A percentile compares a stretch with the other conserved stretches of the same genome.
Evolutionary conservation across 1,284 basidiomycete genomes (phyloP).

Genomic region (Ceratobasidium papillatum): DNA sequence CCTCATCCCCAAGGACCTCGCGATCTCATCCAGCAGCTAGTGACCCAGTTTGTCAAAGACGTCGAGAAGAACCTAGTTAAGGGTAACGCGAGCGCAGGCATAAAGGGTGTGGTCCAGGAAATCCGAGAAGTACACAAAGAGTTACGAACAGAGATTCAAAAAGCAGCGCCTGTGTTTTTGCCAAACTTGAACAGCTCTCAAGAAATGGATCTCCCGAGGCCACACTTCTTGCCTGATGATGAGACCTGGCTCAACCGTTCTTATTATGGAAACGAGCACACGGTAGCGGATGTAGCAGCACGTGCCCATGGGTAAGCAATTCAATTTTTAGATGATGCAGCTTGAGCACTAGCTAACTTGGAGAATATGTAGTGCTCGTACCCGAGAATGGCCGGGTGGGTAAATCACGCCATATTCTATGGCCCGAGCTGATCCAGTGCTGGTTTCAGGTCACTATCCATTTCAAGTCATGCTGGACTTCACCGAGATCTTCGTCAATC

Average conservation of each 20-base stretch:
- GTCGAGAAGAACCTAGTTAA: conserved; percentile 3
- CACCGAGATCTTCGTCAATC: neutral
- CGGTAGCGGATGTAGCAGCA: neutral
- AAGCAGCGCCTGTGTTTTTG: neutral
- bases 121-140: neutral
- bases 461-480: conserved; percentile 10
- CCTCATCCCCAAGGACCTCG: neutral
- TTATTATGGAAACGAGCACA: neutral
- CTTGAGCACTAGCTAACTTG: neutral
- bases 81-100: neutral
- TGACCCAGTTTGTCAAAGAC: neutral
- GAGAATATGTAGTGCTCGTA: neutral
- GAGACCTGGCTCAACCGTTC: conserved; percentile 11
- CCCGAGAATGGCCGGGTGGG: conserved; percentile 13
- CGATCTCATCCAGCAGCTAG: neutral
- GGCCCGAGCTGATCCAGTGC: neutral
- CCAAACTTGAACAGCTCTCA: neutral
- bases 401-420: neutral
- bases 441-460: conserved; percentile 2
- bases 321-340: neutral
- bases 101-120: neutral
- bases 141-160: neutral
- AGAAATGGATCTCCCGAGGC: neutral
- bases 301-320: neutral
- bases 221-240: neutral